A percentile compares a stretch with the other conserved stretches of the same genome.
These are phyloP conservation scores for Sanghuangporus sanghuang DNA, from an alignment of 1,284 basidiomycete species.

Conservation along the genomic window DNA sequence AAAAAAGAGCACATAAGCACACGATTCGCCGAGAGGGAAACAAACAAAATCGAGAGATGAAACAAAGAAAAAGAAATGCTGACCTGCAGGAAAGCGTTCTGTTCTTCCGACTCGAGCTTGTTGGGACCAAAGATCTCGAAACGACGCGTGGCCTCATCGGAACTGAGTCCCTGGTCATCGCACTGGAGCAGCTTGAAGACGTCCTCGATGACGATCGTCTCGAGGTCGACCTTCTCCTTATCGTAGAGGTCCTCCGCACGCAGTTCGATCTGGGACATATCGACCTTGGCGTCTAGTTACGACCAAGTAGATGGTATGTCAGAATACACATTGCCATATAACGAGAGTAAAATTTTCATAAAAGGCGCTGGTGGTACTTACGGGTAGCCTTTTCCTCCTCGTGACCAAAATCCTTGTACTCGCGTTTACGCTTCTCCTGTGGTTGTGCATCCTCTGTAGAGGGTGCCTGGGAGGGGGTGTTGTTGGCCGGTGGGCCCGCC, in stretches of 20 bases:
- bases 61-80: conserved; percentile 17
- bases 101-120: conserved; percentile 88
- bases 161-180: conserved; percentile 72
- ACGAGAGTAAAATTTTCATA: background rate
- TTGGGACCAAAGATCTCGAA: conserved; percentile 95
- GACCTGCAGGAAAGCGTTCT: conserved; percentile 83
- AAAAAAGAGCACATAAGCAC: conserved; percentile 2
- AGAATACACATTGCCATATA: background rate
- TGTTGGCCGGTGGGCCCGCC: conserved; percentile 43
- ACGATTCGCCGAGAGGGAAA: background rate
- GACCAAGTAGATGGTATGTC: conserved; percentile 2
- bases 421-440: conserved; percentile 71
- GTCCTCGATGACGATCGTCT: conserved; percentile 95
- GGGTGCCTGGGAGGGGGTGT: conserved; percentile 24
- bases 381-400: conserved; percentile 67
- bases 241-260: conserved; percentile 95
- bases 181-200: conserved; percentile 95
- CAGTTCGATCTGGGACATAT: conserved; percentile 86
- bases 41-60: background rate
- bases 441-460: conserved; percentile 22
- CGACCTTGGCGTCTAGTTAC: conserved; percentile 73
- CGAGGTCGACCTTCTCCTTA: conserved; percentile 98
- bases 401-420: conserved; percentile 90
- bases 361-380: conserved; percentile 35
- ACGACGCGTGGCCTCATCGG: conserved; percentile 78